These are phyloP conservation scores for Monocercomonoides exilis DNA, from an alignment of 78 protist genomes.

Conservation along the genomic window DNA sequence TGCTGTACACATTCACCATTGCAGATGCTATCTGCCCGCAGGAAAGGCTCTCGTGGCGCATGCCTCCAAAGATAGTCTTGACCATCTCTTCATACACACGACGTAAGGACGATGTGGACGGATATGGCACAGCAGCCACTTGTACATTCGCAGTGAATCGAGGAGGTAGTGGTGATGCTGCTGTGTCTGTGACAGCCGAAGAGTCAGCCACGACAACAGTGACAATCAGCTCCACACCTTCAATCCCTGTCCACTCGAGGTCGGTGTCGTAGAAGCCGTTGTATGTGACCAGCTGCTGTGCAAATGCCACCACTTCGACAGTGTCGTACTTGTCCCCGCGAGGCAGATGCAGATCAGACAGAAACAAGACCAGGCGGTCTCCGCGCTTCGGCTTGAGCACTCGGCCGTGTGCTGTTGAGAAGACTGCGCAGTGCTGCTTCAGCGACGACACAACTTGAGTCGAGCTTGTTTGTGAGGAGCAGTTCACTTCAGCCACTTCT, in stretches of 20 bases:
- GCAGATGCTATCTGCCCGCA: neutral
- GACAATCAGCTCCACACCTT: slow-evolving; percentile 51
- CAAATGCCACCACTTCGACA: slow-evolving; percentile 48
- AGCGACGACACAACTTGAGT: slow-evolving; percentile 53
- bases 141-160: slow-evolving; percentile 55
- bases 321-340: slow-evolving; percentile 75
- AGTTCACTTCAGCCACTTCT: slow-evolving; percentile 45
- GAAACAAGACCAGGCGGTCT: slow-evolving; percentile 47
- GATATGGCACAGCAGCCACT: slow-evolving; percentile 13
- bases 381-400: slow-evolving; percentile 59
- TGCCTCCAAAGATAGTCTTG: neutral
- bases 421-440: slow-evolving; percentile 27
- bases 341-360: slow-evolving; percentile 73
- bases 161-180: slow-evolving; percentile 51
- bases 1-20: neutral
- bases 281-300: slow-evolving; percentile 69
- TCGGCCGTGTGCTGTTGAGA: slow-evolving; percentile 39
- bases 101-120: neutral
- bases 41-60: neutral
- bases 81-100: neutral
- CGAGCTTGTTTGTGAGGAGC: slow-evolving; percentile 61
- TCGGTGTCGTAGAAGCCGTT: slow-evolving; percentile 66
- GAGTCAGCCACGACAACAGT: slow-evolving; percentile 63
- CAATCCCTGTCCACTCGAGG: slow-evolving; percentile 59
- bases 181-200: slow-evolving; percentile 34